Evolutionary conservation across 495 filamentous ascomycete species (phyloP).

Genomic region (Bacidia gigantensis): DNA sequence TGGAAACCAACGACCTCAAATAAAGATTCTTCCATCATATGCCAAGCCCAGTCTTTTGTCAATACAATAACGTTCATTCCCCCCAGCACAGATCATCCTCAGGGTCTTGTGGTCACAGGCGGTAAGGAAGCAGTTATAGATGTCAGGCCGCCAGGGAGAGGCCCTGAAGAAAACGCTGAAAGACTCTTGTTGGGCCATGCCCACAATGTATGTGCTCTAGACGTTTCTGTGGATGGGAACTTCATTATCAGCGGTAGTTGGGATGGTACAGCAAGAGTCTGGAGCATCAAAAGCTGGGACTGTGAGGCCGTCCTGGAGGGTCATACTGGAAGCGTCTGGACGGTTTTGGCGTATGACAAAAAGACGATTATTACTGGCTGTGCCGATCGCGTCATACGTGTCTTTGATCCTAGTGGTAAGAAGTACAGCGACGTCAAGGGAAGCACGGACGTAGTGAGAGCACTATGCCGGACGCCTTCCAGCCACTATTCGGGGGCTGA

Average conservation of each 20-base stretch:
- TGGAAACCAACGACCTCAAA: constrained; percentile 62
- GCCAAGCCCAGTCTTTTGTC: constrained; percentile 66
- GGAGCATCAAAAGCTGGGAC: constrained; percentile 66
- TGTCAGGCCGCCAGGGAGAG: constrained; percentile 53
- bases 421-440: constrained; percentile 54
- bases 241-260: constrained; percentile 88
- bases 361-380: constrained; percentile 76
- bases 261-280: constrained; percentile 75
- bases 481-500: constrained; percentile 68
- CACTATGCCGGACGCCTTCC: constrained; percentile 66
- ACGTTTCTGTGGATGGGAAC: constrained; percentile 53
- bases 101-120: constrained; percentile 74
- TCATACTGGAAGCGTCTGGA: constrained; percentile 77
- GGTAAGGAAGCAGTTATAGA: constrained; percentile 90
- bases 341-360: constrained; percentile 69
- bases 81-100: constrained; percentile 53
- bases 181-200: constrained; percentile 75
- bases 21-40: constrained; percentile 63
- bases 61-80: constrained; percentile 69
- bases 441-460: constrained; percentile 66
- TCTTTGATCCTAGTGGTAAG: constrained; percentile 57
- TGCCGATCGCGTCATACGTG: constrained; percentile 76
- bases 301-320: constrained; percentile 54
- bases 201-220: constrained; percentile 75
- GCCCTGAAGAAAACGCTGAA: constrained; percentile 61